phyloP scores from a whole-genome alignment of 2,329 filamentous ascomycete genomes.

The Phialocephala sp. region DNA sequence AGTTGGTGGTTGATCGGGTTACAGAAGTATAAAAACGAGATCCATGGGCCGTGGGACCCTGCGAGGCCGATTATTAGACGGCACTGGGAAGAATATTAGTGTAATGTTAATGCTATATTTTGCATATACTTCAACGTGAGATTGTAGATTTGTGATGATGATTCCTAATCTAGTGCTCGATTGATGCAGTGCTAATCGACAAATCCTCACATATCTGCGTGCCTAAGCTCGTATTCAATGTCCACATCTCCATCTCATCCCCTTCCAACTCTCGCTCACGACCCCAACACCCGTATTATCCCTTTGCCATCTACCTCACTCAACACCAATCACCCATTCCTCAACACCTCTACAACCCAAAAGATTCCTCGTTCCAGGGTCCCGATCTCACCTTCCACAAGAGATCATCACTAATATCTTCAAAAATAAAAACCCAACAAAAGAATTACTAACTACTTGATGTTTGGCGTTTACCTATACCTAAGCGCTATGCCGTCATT shows the following conservation, averaged over 20 bases:
- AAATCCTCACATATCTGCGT: too few relatives aligned
- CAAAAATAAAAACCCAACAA: too few relatives aligned
- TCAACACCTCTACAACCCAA: not conserved
- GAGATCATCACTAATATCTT: too few relatives aligned
- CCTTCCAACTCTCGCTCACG: not conserved
- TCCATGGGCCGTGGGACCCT: conserved; percentile 96
- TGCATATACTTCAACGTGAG: not conserved
- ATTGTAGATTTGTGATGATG: not conserved
- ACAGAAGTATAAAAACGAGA: conserved; percentile 99
- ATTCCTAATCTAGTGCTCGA: not conserved
- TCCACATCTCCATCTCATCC: not conserved
- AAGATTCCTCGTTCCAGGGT: not conserved
- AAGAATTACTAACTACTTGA: too few relatives aligned
- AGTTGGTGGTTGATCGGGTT: conserved; percentile 98
- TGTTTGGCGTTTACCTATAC: too few relatives aligned
- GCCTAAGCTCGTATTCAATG: too few relatives aligned
- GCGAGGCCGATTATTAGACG: conserved; percentile 86
- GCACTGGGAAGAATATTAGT: conserved; percentile 41
- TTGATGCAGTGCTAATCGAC: too few relatives aligned
- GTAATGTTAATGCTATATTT: not conserved
- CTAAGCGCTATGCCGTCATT: too few relatives aligned
- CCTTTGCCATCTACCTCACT: not conserved
- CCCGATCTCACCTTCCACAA: too few relatives aligned
- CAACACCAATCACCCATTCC: not conserved
- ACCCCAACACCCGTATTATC: not conserved